Evolutionary conservation across 2,329 filamentous ascomycete species (phyloP).

Genomic region (Xylogone sp.): DNA sequence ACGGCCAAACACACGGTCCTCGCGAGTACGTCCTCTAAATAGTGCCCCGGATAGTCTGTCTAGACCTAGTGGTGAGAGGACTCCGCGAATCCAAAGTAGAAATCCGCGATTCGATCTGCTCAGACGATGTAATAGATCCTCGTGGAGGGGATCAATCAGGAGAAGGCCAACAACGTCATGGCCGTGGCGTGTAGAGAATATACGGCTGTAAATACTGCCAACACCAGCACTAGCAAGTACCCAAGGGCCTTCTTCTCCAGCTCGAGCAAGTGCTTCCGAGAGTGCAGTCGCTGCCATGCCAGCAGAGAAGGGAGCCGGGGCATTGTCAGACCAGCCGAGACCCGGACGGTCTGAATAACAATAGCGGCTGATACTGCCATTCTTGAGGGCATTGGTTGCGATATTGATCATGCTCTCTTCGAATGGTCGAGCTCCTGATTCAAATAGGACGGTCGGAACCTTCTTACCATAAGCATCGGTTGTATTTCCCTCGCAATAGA

Average conservation of each 20-base stretch:
- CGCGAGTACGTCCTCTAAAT: slow-evolving; percentile 73
- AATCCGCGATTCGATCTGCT: slow-evolving; percentile 71
- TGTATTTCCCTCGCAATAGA: slow-evolving; percentile 78
- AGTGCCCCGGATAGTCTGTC: slow-evolving; percentile 77
- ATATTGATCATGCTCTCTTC: slow-evolving; percentile 78
- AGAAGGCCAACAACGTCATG: slow-evolving; percentile 73
- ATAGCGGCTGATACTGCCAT: slow-evolving; percentile 81
- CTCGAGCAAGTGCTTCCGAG: slow-evolving; percentile 76
- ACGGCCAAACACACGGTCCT: slow-evolving; percentile 81
- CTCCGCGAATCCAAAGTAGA: slow-evolving; percentile 77
- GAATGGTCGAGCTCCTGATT: slow-evolving; percentile 76
- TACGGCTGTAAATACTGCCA: slow-evolving; percentile 83
- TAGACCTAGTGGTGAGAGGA: slow-evolving; percentile 82
- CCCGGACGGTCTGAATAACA: slow-evolving; percentile 96
- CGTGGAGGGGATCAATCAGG: slow-evolving; percentile 84
- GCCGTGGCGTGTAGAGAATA: slow-evolving; percentile 83
- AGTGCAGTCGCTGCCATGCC: slow-evolving; percentile 89
- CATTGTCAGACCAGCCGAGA: slow-evolving; percentile 83
- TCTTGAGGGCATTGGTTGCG: slow-evolving; percentile 69
- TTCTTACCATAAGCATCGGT: slow-evolving; percentile 50
- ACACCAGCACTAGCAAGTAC: slow-evolving; percentile 82
- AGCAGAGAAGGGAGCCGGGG: slow-evolving; percentile 87
- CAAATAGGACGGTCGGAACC: slow-evolving; percentile 78
- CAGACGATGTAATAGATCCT: slow-evolving; percentile 71
- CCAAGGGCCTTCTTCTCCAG: slow-evolving; percentile 85